Conservation (phyloP, 1,139 yeast genomes). For the Yamadazyma sp. region DNA sequence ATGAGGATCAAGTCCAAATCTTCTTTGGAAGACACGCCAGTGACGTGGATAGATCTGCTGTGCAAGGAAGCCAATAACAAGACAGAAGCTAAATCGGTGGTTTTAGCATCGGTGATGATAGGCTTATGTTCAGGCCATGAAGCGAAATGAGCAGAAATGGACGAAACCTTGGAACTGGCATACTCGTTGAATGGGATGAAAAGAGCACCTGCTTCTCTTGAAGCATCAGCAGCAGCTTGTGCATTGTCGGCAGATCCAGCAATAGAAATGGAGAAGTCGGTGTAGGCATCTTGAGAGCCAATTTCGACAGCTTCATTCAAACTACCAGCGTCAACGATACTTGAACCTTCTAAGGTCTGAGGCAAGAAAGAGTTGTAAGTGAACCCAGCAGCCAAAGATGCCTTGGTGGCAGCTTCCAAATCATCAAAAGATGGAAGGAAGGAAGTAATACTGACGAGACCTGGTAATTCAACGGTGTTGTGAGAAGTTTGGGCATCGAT, state of each 20-base stretch:
- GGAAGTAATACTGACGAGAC: conserved; percentile 79
- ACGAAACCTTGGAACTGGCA: conserved; percentile 66
- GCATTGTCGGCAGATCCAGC: conserved; percentile 80
- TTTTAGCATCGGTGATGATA: conserved; percentile 87
- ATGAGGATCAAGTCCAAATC: conserved; percentile 82
- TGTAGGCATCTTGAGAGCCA: conserved; percentile 62
- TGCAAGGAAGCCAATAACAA: conserved; percentile 87
- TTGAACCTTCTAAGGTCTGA: conserved; percentile 60
- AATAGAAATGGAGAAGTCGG: conserved; percentile 80
- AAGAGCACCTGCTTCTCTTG: conserved; percentile 72
- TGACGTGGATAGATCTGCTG: conserved; percentile 82
- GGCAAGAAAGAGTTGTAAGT: conserved; percentile 84
- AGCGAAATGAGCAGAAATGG: conserved; percentile 76
- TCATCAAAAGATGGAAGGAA: conserved; percentile 71
- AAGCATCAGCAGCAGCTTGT: conserved; percentile 59
- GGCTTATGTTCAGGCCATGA: conserved; percentile 86
- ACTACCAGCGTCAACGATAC: conserved; percentile 63
- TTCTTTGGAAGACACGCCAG: conserved; percentile 78
- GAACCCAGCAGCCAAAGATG: conserved; percentile 83
- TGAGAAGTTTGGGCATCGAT: conserved; percentile 92
- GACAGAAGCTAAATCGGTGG: conserved; percentile 89
- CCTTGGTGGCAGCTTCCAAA: conserved; percentile 66
- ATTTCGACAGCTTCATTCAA: conserved; percentile 63
- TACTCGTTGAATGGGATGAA: conserved; percentile 80
- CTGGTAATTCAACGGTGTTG: conserved; percentile 79